These are phyloP conservation scores for Penicillium argentinense DNA, from an alignment of 495 filamentous ascomycete genomes.

Conservation along the genomic window DNA sequence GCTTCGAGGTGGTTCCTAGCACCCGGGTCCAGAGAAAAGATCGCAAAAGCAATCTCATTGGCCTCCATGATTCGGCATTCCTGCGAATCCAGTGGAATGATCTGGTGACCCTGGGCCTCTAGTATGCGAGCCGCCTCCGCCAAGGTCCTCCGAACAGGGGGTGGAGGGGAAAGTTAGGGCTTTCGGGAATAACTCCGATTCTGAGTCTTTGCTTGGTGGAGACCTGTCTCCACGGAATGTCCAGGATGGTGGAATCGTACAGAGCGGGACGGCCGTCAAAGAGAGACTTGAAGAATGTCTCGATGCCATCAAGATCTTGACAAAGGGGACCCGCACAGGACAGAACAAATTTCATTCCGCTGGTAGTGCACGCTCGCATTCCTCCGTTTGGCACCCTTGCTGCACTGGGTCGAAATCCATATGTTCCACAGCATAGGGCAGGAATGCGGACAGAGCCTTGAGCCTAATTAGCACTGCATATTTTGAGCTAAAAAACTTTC, in stretches of 20 bases:
- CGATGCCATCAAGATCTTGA: conserved; percentile 32
- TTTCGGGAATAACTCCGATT: conserved; percentile 28
- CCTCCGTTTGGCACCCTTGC: conserved; percentile 47
- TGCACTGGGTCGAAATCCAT: conserved; percentile 42
- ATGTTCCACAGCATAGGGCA: conserved; percentile 60
- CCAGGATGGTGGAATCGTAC: conserved; percentile 34
- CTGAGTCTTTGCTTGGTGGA: conserved; percentile 15
- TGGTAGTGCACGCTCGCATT: conserved; percentile 49
- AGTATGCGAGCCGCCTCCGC: conserved; percentile 43
- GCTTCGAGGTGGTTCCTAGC: conserved; percentile 12
- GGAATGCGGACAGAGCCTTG: conserved; percentile 58
- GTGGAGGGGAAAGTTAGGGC: conserved; percentile 33
- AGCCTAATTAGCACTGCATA: conserved; percentile 32
- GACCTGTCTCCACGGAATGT: conserved; percentile 45
- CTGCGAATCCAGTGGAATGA: conserved; percentile 14
- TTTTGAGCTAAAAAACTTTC: conserved; percentile 9
- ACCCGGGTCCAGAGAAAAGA: conserved; percentile 18
- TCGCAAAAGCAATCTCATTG: conserved; percentile 16
- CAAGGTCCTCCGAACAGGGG: conserved; percentile 48
- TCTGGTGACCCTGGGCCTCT: conserved; percentile 49
- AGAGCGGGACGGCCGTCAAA: conserved; percentile 31
- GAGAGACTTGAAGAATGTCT: conserved; percentile 37
- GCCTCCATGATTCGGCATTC: conserved; percentile 16
- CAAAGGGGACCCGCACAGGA: conserved; percentile 49
- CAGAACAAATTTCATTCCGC: conserved; percentile 51